Base-by-base conservation (phyloP, 169 alveolate genomes). In the Ichthyophthirius multifiliis region DNA sequence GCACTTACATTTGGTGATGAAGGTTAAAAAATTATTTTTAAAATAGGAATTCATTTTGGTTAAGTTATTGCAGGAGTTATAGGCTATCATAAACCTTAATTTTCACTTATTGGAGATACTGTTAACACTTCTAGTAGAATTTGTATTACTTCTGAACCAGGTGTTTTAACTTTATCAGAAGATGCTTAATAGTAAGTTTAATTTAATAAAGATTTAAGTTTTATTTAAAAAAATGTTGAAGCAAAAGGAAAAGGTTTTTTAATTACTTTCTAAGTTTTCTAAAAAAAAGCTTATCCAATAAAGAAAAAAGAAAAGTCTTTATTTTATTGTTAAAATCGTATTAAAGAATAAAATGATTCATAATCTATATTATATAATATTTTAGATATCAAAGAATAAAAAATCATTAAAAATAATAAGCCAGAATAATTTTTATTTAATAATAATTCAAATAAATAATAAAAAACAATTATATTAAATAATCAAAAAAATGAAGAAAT, bases 101-200 rank as follows among this genome's bases (percentile, higher is more conserved):
- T 94, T 83, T 86, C 95, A 23, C 79, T 94, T 35, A 90, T 94
- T 27, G 97, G 97, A 27, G 97, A 92, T 85, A 90, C 96, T 37
- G 97, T 94, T 1, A 94, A 94, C 80, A 94, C 95, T 5, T 86
- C 97, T 23, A 85, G 95, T 63, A 87, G 97, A 83, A 92, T 94
- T 82, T 87, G 96, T 44, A 78, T 92, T 20, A 89, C 87, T 16
- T 48, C 84, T 41, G 75, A 18, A 23, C 62, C 74, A 76, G 83
- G 82, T 16, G 73, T 48, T 35, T 74, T 62, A 13, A 84, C 83
- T 2, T 55, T 74, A 34, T 67, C 65, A 65, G 83, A 65, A 47
- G 32, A 35, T 3, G 76, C 71, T 5, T 84, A 74, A 37, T 47
- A 67, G 23, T 23, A 46, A 37, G 76, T 85, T 2, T 18, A 73